Base-by-base conservation (phyloP, 2,329 filamentous ascomycete species). In the Diplodia sapinea region DNA sequence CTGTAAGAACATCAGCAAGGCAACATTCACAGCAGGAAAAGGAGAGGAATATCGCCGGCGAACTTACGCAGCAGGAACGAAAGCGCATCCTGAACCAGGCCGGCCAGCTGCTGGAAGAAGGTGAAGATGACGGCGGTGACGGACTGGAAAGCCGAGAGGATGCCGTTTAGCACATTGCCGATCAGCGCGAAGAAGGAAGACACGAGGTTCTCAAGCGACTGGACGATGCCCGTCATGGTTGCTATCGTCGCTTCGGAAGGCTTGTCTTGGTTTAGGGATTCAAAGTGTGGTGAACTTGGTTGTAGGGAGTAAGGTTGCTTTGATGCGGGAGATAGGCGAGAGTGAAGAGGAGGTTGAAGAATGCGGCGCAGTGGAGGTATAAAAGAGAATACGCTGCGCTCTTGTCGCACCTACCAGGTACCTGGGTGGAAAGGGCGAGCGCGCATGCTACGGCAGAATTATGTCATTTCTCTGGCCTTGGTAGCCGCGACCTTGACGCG, bases 131-230 rank as follows among this genome's bases (percentile, higher is more conserved):
- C 26, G 8, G 43, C 43, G 6, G 33, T 8, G 55, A 67, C 49
- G 36, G 55, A 61, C 43, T 62, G 49, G 23, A 65, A 50, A 13
- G 51, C 49, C 13, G 62, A 43, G n/a, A 65, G 23, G 65, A 67
- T 33, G 36, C 65, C 50, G 49, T 61, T 61, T 20, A 67, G 38
- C 31, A 43, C 56, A 23, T 61, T 47, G 47, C 55, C 29, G 55
- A 67, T 40, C 31, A 67, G 65, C 13, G 65, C 26, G 65, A 67
- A 43, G 65, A 62, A 57, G 29, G 65, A 62, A 36, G 55, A 40
- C 29, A 62, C n/a, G 49, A 67, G 47, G 59, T 51, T 63, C 59
- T 63, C 59, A 29, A 63, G 47, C n/a, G 59, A 63, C 33, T 63
- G 59, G n/a, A 52, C 47, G 47, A 63, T 63, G 12, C 33, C 55